Conservation (phyloP, 2,329 filamentous ascomycete genomes). For the Trichophyton mentagrophytes region DNA sequence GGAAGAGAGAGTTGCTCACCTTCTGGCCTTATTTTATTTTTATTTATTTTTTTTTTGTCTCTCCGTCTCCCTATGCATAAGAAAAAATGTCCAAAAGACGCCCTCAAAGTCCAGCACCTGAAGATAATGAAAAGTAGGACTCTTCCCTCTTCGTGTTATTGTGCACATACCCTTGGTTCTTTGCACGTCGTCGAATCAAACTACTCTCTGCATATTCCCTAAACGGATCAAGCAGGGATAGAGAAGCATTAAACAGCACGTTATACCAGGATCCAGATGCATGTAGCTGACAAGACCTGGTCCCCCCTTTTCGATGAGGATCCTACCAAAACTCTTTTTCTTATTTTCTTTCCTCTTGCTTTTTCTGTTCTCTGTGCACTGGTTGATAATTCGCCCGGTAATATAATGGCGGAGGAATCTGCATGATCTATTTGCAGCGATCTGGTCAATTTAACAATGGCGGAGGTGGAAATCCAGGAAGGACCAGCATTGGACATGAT, state of each 20-base stretch:
- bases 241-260: slow-evolving; percentile 3
- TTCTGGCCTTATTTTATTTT: too few relatives aligned
- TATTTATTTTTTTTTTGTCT: too few relatives aligned
- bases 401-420: not conserved
- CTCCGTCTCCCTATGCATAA: not conserved
- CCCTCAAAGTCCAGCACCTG: not conserved
- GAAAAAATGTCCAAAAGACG: not conserved
- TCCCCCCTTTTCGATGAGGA: not conserved
- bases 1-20: too few relatives aligned
- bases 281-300: not conserved
- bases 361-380: not conserved
- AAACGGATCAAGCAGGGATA: not conserved
- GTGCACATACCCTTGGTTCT: not conserved
- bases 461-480: too few relatives aligned
- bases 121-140: too few relatives aligned
- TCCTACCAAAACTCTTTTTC: not conserved
- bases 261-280: not conserved
- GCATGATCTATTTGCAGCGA: not conserved
- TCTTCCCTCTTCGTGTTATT: not conserved
- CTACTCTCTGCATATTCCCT: slow-evolving; percentile 2
- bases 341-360: not conserved
- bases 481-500: not conserved
- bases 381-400: not conserved
- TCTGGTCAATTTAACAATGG: not conserved
- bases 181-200: slow-evolving; percentile 2